phyloP scores from a whole-genome alignment of 805 yeast genomes.

The Tetrapisispora iriomotensis region DNA sequence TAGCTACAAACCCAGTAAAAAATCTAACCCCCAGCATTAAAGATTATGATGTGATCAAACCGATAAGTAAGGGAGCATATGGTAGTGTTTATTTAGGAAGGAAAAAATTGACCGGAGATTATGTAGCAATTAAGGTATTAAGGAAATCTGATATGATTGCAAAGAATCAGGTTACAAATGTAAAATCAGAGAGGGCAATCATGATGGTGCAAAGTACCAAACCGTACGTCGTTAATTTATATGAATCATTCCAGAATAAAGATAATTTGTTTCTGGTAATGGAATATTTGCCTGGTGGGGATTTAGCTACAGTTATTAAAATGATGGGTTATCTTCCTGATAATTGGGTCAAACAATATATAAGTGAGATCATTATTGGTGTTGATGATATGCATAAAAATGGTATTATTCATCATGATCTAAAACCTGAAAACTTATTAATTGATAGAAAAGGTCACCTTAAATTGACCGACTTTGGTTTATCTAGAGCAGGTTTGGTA shows the following conservation, averaged over 20 bases:
- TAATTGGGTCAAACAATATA: conserved; percentile 75
- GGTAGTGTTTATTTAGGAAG: conserved; percentile 88
- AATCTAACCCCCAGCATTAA: conserved; percentile 62
- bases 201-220: conserved; percentile 94
- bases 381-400: conserved; percentile 79
- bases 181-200: conserved; percentile 91
- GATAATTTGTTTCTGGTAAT: conserved; percentile 85
- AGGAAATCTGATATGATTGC: conserved; percentile 94
- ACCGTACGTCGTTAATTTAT: conserved; percentile 84
- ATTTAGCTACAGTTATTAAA: conserved; percentile 76
- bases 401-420: conserved; percentile 89
- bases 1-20: conserved; percentile 48
- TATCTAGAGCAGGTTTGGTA: conserved; percentile 79
- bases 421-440: conserved; percentile 87
- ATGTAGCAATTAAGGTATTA: conserved; percentile 87
- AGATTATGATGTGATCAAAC: conserved; percentile 85
- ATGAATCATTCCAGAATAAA: conserved; percentile 78
- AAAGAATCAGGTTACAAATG: conserved; percentile 91
- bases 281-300: conserved; percentile 97
- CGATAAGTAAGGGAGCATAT: conserved; percentile 94
- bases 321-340: conserved; percentile 76
- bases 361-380: conserved; percentile 85
- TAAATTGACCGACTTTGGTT: conserved; percentile 90
- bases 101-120: conserved; percentile 80
- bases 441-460: conserved; percentile 83